Base-by-base conservation (phyloP, 1,139 yeast genomes). In the Blastobotrys capitulatus region DNA sequence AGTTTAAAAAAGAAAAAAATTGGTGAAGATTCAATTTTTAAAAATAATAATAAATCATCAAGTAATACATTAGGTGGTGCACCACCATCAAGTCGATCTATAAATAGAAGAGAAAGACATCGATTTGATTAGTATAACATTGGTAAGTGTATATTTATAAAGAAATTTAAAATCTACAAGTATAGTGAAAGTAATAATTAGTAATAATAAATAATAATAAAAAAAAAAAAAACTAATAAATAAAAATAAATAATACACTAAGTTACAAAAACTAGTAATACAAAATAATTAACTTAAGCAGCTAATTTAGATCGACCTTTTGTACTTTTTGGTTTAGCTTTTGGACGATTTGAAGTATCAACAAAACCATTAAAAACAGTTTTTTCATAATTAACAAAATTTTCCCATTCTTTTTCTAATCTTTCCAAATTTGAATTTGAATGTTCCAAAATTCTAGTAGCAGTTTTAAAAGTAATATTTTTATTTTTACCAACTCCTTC, bases 1-100 rank as follows among this genome's bases (percentile, higher is more conserved):
- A 52, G 39, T 47, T 20, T 43, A 15, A 48, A 48, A 16, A 54
- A 20, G 45, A 59, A 56, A 44, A 52, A 50, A 38, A 49, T 54
- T 27, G 66, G 61, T 32, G 46, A 43, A 20, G 15, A 16, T n/a
- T 19, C 37, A 18, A 41, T 41, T 16, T 41, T 41, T n/a, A 41
- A 41, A 29, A 7, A 12, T 19, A 35, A 19, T 19, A 35, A n/a
- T n/a, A n/a, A n/a, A n/a, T n/a, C n/a, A n/a, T n/a, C n/a, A n/a
- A n/a, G n/a, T n/a, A n/a, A n/a, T n/a, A n/a, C n/a, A n/a, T n/a
- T n/a, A n/a, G n/a, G n/a, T n/a, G n/a, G n/a, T n/a, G n/a, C n/a
- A n/a, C n/a, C n/a, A n/a, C n/a, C n/a, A n/a, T n/a, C n/a, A n/a
- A 37, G 40, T 27, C 40, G 40, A 25, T 19, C 26, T n/a, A n/a